Percentiles rank a stretch among this genome's conserved stretches.
These are phyloP conservation scores for Kazachstania kunashirensis DNA, from an alignment of 805 yeast genomes.

Conservation along the genomic window DNA sequence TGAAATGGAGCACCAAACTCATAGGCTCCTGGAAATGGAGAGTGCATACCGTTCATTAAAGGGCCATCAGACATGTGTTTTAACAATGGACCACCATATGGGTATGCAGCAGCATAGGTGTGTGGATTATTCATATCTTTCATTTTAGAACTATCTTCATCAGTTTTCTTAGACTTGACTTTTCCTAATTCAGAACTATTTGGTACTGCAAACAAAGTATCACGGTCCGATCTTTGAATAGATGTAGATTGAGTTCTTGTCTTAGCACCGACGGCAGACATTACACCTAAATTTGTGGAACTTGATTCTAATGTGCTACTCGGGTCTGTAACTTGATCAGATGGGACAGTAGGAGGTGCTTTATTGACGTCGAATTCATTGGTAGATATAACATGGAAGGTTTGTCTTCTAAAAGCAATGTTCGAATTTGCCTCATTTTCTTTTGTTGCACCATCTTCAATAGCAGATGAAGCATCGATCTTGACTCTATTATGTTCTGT, in stretches of 20 bases:
- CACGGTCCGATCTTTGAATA: conserved; percentile 16
- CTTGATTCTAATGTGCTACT: background rate
- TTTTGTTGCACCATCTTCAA: conserved; percentile 8
- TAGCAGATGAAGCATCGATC: conserved; percentile 9
- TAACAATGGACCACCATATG: conserved; percentile 27
- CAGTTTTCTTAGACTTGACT: conserved; percentile 7
- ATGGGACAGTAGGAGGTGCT: conserved; percentile 18
- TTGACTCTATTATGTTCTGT: conserved; percentile 4
- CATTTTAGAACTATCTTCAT: conserved; percentile 3
- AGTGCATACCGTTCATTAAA: conserved; percentile 18
- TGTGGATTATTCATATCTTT: conserved; percentile 11
- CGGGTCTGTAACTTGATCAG: conserved; percentile 2
- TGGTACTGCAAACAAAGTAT: conserved; percentile 8
- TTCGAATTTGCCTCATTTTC: conserved; percentile 11
- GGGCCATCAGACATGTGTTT: conserved; percentile 21
- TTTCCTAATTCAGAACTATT: background rate
- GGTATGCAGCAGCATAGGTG: conserved; percentile 26
- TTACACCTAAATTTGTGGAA: conserved; percentile 4
- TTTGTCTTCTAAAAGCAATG: conserved; percentile 26
- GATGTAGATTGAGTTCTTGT: conserved; percentile 26
- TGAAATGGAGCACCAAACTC: conserved; percentile 29
- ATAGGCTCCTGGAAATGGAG: conserved; percentile 27
- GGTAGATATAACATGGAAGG: conserved; percentile 25
- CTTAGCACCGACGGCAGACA: conserved; percentile 9
- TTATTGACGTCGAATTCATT: conserved; percentile 18